phyloP scores from a whole-genome alignment of 2,329 filamentous ascomycete species.

The Chaetomium strumarium region DNA sequence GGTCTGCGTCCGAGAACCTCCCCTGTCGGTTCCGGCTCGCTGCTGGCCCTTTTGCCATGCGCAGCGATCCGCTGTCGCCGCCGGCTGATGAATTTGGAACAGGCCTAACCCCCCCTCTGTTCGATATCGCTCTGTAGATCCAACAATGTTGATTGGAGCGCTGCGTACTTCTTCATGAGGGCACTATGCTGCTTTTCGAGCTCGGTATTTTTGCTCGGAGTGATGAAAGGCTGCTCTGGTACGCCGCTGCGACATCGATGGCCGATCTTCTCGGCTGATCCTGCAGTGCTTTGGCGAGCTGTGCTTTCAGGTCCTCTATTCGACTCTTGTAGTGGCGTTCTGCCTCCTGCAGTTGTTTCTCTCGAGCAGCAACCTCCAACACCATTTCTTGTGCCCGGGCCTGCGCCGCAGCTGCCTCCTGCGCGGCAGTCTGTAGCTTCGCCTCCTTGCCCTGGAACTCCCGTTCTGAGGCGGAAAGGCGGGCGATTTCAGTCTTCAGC shows the following conservation, averaged over 20 bases:
- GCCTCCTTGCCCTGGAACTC: slow-evolving; percentile 59
- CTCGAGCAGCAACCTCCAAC: slow-evolving; percentile 49
- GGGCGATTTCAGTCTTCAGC: slow-evolving; percentile 53
- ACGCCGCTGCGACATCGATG: slow-evolving; percentile 31
- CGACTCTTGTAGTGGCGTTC: slow-evolving; percentile 43
- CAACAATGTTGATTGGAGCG: slow-evolving; percentile 44
- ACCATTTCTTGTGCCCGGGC: slow-evolving; percentile 53
- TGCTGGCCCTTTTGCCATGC: slow-evolving; percentile 35
- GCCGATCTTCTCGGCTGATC: slow-evolving; percentile 17
- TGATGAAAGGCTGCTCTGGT: slow-evolving; percentile 44
- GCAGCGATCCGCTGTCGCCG: slow-evolving; percentile 33
- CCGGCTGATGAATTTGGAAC: slow-evolving; percentile 19
- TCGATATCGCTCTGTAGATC: slow-evolving; percentile 39
- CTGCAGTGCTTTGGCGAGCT: slow-evolving; percentile 37
- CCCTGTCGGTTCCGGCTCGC: slow-evolving; percentile 33
- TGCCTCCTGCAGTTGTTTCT: slow-evolving; percentile 41
- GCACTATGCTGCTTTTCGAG: slow-evolving; percentile 47
- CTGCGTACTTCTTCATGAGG: slow-evolving; percentile 47
- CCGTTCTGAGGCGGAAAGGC: slow-evolving; percentile 55
- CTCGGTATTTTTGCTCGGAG: slow-evolving; percentile 47
- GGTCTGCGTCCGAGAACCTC: slow-evolving; percentile 41
- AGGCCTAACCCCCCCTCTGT: slow-evolving; percentile 10
- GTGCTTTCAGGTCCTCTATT: slow-evolving; percentile 41
- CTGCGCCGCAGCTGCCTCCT: slow-evolving; percentile 53
- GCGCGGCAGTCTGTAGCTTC: slow-evolving; percentile 50